Evolutionary conservation across 1,284 basidiomycete species (phyloP).

Genomic region (Malassezia psittaci): DNA sequence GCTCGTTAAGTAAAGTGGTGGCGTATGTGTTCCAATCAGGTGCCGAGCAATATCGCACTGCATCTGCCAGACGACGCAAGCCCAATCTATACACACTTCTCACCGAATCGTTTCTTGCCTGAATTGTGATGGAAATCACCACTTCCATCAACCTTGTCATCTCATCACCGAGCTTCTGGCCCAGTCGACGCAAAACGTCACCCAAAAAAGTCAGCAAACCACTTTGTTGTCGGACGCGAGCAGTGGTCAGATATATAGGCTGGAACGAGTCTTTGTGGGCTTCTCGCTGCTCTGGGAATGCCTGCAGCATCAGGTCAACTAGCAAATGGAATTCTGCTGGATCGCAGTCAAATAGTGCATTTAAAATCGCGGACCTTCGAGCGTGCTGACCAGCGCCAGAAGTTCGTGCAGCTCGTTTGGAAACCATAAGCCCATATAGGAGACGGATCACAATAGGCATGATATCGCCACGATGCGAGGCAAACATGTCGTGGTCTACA

Average conservation of each 20-base stretch:
- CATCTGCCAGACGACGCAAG: constrained; percentile 74
- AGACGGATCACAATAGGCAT: constrained; percentile 68
- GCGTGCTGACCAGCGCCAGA: constrained; percentile 54
- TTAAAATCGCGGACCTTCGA: constrained; percentile 66
- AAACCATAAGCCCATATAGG: constrained; percentile 80
- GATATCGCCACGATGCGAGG: constrained; percentile 57
- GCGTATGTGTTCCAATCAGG: constrained; percentile 73
- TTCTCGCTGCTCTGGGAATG: constrained; percentile 52
- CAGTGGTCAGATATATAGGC: constrained; percentile 23
- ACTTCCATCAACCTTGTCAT: constrained; percentile 33
- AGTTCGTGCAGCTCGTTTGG: constrained; percentile 60
- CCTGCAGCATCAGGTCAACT: constrained; percentile 80
- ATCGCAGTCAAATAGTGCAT: constrained; percentile 61
- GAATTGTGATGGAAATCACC: constrained; percentile 32
- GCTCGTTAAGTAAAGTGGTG: constrained; percentile 57
- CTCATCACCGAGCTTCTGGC: constrained; percentile 21
- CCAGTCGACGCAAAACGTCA: constrained; percentile 43
- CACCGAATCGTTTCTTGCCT: constrained; percentile 21
- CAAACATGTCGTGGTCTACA: constrained; percentile 52
- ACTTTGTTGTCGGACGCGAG: constrained; percentile 27
- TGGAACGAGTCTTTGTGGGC: constrained; percentile 18
- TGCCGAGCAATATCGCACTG: constrained; percentile 57
- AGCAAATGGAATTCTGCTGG: constrained; percentile 67
- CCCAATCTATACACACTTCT: constrained; percentile 61
- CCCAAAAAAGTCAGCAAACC: constrained; percentile 49